A percentile compares a stretch with the other conserved stretches of the same genome.
These are phyloP conservation scores for Tuber magnatum DNA, from an alignment of 495 filamentous ascomycete species.

Conservation along the genomic window DNA sequence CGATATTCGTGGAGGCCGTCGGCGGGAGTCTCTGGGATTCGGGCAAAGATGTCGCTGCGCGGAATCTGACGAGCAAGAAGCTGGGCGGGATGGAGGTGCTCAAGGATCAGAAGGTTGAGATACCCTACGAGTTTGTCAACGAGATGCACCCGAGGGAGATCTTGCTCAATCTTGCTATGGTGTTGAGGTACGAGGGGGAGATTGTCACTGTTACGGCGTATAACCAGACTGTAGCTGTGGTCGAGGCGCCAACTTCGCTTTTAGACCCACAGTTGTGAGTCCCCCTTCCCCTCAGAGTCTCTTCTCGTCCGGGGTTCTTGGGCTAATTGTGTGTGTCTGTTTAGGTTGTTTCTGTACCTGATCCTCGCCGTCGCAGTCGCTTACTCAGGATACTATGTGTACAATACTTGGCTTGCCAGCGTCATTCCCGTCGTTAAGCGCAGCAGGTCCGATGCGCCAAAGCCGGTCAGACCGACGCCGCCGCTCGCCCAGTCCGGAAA, in stretches of 20 bases:
- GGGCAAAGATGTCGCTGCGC: slow-evolving; percentile 19
- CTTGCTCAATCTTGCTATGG: slow-evolving; percentile 66
- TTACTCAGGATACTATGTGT: slow-evolving; percentile 87
- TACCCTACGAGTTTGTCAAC: slow-evolving; percentile 77
- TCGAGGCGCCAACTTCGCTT: slow-evolving; percentile 85
- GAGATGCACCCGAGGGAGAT: slow-evolving; percentile 93
- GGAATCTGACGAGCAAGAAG: slow-evolving; percentile 68
- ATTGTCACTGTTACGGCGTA: slow-evolving; percentile 72
- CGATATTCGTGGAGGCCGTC: slow-evolving; percentile 68
- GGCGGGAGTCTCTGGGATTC: slow-evolving; percentile 61
- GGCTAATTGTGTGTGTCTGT: slow-evolving; percentile 19
- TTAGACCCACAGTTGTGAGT: slow-evolving; percentile 94
- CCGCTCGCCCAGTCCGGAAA: slow-evolving; percentile 11
- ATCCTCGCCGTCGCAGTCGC: slow-evolving; percentile 71
- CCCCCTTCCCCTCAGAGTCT: slow-evolving; percentile 6
- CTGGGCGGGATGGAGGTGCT: slow-evolving; percentile 48
- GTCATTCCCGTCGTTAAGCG: slow-evolving; percentile 88
- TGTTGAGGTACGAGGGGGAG: slow-evolving; percentile 60
- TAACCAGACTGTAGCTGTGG: slow-evolving; percentile 80
- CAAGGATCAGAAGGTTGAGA: slow-evolving; percentile 54
- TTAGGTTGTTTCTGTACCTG: slow-evolving; percentile 92
- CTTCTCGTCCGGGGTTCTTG: slow-evolving; percentile 32
- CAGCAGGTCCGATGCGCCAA: slow-evolving; percentile 41
- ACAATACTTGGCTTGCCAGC: slow-evolving; percentile 93
- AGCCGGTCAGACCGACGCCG: slow-evolving; percentile 11